These are phyloP conservation scores for Aspergillus quadrilineatus DNA, from an alignment of 2,329 filamentous ascomycete genomes.

Conservation along the genomic window DNA sequence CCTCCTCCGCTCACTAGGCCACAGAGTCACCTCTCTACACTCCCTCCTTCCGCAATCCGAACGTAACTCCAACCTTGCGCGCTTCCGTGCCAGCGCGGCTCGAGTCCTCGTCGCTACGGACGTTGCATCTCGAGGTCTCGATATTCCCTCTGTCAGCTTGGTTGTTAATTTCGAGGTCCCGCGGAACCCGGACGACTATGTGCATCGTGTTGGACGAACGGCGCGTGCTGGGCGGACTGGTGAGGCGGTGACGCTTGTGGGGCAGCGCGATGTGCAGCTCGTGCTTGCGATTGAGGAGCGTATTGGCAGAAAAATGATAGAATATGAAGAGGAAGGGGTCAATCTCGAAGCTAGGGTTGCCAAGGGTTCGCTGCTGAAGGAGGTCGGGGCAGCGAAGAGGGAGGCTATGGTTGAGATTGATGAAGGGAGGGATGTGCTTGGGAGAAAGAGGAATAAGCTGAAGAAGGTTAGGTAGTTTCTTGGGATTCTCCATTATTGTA, in stretches of 20 bases:
- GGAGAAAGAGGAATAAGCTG: constrained; percentile 63
- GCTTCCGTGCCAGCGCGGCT: constrained; percentile 86
- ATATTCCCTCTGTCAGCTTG: constrained; percentile 86
- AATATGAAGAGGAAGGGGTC: constrained; percentile 86
- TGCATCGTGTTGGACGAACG: constrained; percentile 92
- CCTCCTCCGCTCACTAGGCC: constrained; percentile 77
- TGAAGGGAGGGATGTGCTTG: constrained; percentile 84
- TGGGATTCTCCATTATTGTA: constrained; percentile 11
- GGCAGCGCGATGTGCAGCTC: constrained; percentile 87
- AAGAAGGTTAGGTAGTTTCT: constrained; percentile 40
- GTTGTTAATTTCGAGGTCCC: constrained; percentile 97
- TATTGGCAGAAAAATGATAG: constrained; percentile 74
- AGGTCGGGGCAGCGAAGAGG: constrained; percentile 92
- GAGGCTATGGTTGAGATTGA: constrained; percentile 89
- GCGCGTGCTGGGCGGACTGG: constrained; percentile 85
- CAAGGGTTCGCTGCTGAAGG: constrained; percentile 73
- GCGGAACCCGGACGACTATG: constrained; percentile 94
- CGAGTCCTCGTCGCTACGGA: constrained; percentile 92
- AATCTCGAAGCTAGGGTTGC: constrained; percentile 90
- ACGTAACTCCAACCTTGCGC: constrained; percentile 79
- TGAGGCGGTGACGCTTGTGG: constrained; percentile 81
- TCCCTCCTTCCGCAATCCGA: constrained; percentile 82
- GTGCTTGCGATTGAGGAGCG: constrained; percentile 86
- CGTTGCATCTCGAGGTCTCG: constrained; percentile 88
- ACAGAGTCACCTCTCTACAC: constrained; percentile 89